phyloP scores from a whole-genome alignment of 1,284 basidiomycete species.

The Papiliotrema laurentii region DNA sequence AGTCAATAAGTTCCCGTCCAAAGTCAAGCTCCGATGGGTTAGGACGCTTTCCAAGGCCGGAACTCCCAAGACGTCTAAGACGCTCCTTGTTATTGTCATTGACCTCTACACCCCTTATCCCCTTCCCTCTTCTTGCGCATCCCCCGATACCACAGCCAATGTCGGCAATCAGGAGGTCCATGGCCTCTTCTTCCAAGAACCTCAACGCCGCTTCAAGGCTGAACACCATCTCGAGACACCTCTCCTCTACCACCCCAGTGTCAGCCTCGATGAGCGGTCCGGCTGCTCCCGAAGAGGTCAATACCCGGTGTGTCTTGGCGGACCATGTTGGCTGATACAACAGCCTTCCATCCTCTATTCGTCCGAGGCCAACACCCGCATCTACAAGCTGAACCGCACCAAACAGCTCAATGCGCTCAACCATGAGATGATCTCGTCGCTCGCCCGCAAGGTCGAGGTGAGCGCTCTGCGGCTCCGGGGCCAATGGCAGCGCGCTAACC shows the following conservation, averaged over 20 bases:
- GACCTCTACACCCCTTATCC: neutral
- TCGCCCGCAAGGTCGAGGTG: slow-evolving; percentile 55
- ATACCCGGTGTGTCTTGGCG: neutral
- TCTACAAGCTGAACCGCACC: slow-evolving; percentile 58
- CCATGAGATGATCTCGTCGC: slow-evolving; percentile 69
- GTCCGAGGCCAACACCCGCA: slow-evolving; percentile 19
- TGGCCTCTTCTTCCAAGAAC: slow-evolving; percentile 12
- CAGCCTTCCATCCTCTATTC: slow-evolving; percentile 13
- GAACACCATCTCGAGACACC: slow-evolving; percentile 27
- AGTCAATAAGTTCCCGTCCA: neutral
- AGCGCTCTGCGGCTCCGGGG: slow-evolving; percentile 2
- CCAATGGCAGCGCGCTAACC: neutral
- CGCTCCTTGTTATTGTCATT: too few species aligned
- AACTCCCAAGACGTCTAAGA: too few species aligned
- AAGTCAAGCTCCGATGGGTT: neutral
- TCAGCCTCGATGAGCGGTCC: neutral
- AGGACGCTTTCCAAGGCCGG: too few species aligned
- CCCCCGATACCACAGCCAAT: neutral
- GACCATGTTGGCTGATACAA: neutral
- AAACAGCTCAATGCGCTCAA: slow-evolving; percentile 83
- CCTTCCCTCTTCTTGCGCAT: neutral
- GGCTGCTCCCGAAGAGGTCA: slow-evolving; percentile 4
- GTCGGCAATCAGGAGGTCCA: slow-evolving; percentile 4
- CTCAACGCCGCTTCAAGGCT: too few species aligned
- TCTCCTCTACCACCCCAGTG: slow-evolving; percentile 14